Base-by-base conservation (phyloP, 2,329 filamentous ascomycete genomes). In the Colletotrichum paranaense region DNA sequence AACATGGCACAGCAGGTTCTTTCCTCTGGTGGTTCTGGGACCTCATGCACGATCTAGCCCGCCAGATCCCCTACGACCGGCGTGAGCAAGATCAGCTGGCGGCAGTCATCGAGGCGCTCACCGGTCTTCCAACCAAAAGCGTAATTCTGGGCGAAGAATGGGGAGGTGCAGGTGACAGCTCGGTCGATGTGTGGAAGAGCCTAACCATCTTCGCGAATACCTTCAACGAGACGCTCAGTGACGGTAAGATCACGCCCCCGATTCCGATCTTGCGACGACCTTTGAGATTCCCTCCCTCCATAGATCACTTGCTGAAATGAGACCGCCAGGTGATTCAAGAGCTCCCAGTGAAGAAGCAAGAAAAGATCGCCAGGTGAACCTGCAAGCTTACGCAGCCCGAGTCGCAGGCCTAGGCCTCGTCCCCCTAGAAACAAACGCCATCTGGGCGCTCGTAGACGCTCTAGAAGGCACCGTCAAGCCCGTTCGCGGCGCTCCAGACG, bases 1-100 rank as follows among this genome's bases (percentile, higher is more conserved):
- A 28, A 3, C 12, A 71, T 26, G 59, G 65, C 2, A 57, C 62
- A 4, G 71, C 62, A 24, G 72, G 56, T 1, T 49, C 32, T 7
- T 78, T 78, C 22, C 62, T 77, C 8, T 77, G 73, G 68, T 75
- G 77, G 67, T 77, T 77, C 65, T 77, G 77, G 77, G 75, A 77
- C 35, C 74, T 78, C 1, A 19, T 78, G 12, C 77, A 77, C 32
- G 65, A 75, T 4, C 59, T 78, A 19, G 55, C 74, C 22, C 74
- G 76, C n/a, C 76, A 77, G 49, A 12, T 78, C 42, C 75, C 76
- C 12, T 67, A 75, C 53, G 62, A 76, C 32, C 72, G 68, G 32
- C 42, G 46, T 2, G 67, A 75, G 52, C 76, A 78, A 16, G 73
- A 76, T 19, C 68, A 26, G 5, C 55, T 57, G 1, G 26, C 26